phyloP scores from a whole-genome alignment of 108 stramenopile genomes.

The Thalassiosira profunda region DNA sequence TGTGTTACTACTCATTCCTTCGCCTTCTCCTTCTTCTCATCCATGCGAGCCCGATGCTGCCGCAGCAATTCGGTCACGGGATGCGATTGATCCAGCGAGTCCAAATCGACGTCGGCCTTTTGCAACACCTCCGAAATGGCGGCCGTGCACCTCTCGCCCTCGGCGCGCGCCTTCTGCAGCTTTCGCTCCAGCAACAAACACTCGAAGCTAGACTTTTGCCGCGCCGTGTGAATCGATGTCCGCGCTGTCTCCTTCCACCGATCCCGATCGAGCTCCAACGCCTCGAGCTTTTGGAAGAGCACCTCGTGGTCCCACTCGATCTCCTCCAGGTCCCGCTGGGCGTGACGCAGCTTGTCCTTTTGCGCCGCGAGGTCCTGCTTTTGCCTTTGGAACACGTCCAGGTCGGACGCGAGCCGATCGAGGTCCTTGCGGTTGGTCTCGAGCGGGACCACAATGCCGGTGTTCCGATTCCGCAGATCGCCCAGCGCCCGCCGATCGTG shows the following conservation, averaged over 20 bases:
- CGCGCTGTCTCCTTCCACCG: slow-evolving; percentile 25
- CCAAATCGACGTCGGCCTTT: slow-evolving; percentile 68
- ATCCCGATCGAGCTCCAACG: slow-evolving; percentile 17
- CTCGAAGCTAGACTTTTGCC: slow-evolving; percentile 76
- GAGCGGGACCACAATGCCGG: slow-evolving; percentile 25
- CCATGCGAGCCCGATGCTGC: no score
- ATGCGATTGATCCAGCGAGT: slow-evolving; percentile 29
- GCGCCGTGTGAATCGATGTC: slow-evolving; percentile 58
- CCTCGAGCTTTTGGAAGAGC: slow-evolving; percentile 39
- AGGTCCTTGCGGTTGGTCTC: slow-evolving; percentile 17
- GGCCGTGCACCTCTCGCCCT: slow-evolving; percentile 64
- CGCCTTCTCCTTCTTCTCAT: no score
- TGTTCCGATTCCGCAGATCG: slow-evolving; percentile 28
- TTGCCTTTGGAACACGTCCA: slow-evolving; percentile 19
- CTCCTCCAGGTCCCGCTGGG: slow-evolving; percentile 37
- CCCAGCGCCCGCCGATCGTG: slow-evolving; percentile 10
- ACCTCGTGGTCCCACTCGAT: slow-evolving; percentile 50
- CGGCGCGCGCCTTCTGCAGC: slow-evolving; percentile 44
- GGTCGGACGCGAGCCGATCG: slow-evolving; percentile 11
- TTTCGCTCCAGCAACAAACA: slow-evolving; percentile 82
- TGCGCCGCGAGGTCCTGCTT: slow-evolving; percentile 26
- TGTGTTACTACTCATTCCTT: no score
- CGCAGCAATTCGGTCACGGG: no score
- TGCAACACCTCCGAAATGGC: slow-evolving; percentile 67
- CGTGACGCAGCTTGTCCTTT: slow-evolving; percentile 19